Evolutionary conservation across 768 basidiomycete genomes (phyloP).

Genomic region (Lactarius vividus): DNA sequence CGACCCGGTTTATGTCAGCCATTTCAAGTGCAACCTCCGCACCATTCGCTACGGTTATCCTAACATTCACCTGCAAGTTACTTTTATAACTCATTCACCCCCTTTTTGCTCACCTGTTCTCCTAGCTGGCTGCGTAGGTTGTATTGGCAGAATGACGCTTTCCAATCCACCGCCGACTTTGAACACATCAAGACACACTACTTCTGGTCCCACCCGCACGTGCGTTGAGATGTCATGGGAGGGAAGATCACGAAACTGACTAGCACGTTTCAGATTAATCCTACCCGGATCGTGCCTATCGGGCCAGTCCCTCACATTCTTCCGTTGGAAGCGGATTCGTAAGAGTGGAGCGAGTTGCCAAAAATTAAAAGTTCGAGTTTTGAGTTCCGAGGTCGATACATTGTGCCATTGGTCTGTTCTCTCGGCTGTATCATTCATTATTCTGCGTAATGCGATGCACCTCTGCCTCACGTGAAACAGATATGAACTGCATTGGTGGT

Average conservation of each 20-base stretch:
- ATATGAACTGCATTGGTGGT: not conserved
- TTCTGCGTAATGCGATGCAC: not conserved
- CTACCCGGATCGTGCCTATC: constrained; percentile 67
- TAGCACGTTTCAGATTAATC: constrained; percentile 59
- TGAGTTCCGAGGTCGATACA: not conserved
- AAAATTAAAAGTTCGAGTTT: not conserved
- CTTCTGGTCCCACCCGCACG: constrained; percentile 55
- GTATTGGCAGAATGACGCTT: constrained; percentile 89
- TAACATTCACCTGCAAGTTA: constrained; percentile 60
- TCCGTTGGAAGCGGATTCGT: constrained; percentile 39
- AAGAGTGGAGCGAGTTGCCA: not conserved
- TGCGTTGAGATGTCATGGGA: not conserved
- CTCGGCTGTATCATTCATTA: not conserved
- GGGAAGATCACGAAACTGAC: not conserved
- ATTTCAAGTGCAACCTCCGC: constrained; percentile 93
- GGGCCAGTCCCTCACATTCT: constrained; percentile 72
- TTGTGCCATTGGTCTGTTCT: not conserved
- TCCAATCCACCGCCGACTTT: constrained; percentile 85
- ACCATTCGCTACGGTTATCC: constrained; percentile 88
- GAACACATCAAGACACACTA: constrained; percentile 82
- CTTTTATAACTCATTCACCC: not conserved
- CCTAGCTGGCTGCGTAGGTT: constrained; percentile 76
- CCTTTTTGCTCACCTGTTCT: not conserved
- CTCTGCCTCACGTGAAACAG: not conserved
- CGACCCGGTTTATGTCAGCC: constrained; percentile 85